Evolutionary conservation across 1,284 basidiomycete genomes (phyloP).

Genomic region (Lignosus rhinocerotis): DNA sequence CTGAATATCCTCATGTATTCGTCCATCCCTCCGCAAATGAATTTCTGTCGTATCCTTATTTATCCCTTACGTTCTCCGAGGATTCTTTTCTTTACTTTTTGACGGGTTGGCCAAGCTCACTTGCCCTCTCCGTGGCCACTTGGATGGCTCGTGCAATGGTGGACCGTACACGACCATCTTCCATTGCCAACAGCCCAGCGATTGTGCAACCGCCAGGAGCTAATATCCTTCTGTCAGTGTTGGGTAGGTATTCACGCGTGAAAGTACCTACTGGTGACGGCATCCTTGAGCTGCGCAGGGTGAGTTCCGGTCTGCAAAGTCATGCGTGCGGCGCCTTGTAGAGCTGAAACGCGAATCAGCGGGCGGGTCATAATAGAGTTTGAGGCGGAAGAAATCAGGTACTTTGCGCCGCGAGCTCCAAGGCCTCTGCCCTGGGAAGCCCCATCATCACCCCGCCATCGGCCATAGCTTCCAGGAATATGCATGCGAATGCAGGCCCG

Average conservation of each 20-base stretch:
- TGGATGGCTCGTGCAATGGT: conserved; percentile 97
- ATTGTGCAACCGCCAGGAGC: conserved; percentile 99
- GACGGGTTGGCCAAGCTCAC: conserved; percentile 61
- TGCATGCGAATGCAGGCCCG: conserved; percentile 95
- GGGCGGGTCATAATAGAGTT: not conserved
- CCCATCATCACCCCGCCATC: conserved; percentile 99
- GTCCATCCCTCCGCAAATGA: not conserved
- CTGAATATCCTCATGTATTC: too few species aligned
- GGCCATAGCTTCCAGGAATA: conserved; percentile 98
- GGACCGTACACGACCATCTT: conserved; percentile 92
- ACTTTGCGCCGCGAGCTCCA: conserved; percentile 97
- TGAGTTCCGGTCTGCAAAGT: conserved; percentile 85
- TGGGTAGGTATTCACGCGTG: not conserved
- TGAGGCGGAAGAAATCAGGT: conserved; percentile 30
- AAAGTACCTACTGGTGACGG: conserved; percentile 84
- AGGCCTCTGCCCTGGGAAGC: conserved; percentile 87
- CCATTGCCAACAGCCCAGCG: conserved; percentile 91
- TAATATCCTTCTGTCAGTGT: conserved; percentile 33
- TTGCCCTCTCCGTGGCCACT: conserved; percentile 86
- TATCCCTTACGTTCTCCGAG: not conserved
- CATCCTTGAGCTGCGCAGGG: conserved; percentile 96
- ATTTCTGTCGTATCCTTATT: not conserved
- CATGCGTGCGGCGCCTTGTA: conserved; percentile 98
- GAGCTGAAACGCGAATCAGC: conserved; percentile 51
- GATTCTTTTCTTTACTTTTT: conserved; percentile 24